Evolutionary conservation across 805 yeast genomes (phyloP).

Genomic region (Henningerozyma blattae): DNA sequence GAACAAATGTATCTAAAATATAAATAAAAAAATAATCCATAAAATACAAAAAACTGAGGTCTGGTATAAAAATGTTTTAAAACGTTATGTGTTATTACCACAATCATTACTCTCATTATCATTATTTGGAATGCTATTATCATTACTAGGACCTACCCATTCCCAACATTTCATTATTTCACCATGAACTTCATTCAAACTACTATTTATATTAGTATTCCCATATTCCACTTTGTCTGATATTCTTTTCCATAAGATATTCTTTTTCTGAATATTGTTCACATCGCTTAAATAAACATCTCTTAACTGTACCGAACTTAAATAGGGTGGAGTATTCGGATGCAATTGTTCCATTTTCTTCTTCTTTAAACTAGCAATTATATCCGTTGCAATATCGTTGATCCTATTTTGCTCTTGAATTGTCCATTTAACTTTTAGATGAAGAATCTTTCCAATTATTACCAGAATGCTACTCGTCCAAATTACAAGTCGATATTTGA

Average conservation of each 20-base stretch:
- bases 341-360: conserved; percentile 28
- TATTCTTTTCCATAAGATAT: conserved; percentile 49
- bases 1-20: no score
- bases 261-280: conserved; percentile 22
- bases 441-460: conserved; percentile 16
- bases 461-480: conserved; percentile 4
- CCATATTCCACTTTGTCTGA: conserved; percentile 40
- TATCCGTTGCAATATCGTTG: conserved; percentile 35
- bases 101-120: no score
- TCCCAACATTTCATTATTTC: conserved; percentile 84
- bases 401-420: conserved; percentile 31
- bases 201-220: conserved; percentile 51
- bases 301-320: conserved; percentile 63
- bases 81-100: no score
- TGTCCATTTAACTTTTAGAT: conserved; percentile 27
- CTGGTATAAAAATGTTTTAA: no score
- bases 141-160: conserved; percentile 45
- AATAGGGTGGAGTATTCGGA: conserved; percentile 29
- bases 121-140: no score
- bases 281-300: conserved; percentile 41
- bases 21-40: no score
- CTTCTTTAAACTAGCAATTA: conserved; percentile 37
- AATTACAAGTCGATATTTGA: conserved; percentile 15
- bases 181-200: conserved; percentile 65
- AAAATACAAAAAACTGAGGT: no score